Conservation (phyloP, 176 grass and related monocot genomes). For the Triticum turgidum region DNA sequence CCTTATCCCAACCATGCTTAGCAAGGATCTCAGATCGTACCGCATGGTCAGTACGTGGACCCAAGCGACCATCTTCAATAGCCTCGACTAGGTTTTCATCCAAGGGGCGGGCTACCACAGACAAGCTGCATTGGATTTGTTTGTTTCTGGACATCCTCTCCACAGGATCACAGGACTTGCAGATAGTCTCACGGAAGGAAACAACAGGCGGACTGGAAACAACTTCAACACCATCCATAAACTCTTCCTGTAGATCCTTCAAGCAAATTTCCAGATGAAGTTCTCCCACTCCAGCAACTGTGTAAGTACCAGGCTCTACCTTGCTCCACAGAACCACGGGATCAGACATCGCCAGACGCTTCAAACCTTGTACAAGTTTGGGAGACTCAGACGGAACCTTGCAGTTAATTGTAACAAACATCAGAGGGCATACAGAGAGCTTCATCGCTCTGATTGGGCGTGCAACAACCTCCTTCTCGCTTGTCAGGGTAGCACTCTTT, state of each 20-base stretch:
- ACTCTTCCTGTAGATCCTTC: conserved; percentile 56
- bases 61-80: too few relatives aligned
- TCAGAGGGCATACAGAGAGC: conserved; percentile 45
- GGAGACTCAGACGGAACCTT: conserved; percentile 44
- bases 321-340: conserved; percentile 49
- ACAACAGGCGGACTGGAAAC: conserved; percentile 20
- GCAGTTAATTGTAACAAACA: conserved; percentile 55
- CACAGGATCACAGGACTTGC: conserved; percentile 18
- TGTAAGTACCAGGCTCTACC: conserved; percentile 51
- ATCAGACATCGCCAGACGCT: conserved; percentile 52
- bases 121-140: neutral
- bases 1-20: too few relatives aligned
- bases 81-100: too few relatives aligned
- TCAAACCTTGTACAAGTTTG: conserved; percentile 54
- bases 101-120: neutral
- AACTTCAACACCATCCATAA: conserved; percentile 56
- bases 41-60: too few relatives aligned
- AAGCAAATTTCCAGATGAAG: conserved; percentile 27
- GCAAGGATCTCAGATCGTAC: too few relatives aligned
- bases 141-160: conserved; percentile 1
- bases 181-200: conserved; percentile 31
- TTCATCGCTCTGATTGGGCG: conserved; percentile 53
- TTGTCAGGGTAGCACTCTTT: conserved; percentile 33
- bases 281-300: conserved; percentile 49
- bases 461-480: conserved; percentile 38